Base-by-base conservation (phyloP, 805 yeast genomes). In the Vanderwaltozyma polyspora region DNA sequence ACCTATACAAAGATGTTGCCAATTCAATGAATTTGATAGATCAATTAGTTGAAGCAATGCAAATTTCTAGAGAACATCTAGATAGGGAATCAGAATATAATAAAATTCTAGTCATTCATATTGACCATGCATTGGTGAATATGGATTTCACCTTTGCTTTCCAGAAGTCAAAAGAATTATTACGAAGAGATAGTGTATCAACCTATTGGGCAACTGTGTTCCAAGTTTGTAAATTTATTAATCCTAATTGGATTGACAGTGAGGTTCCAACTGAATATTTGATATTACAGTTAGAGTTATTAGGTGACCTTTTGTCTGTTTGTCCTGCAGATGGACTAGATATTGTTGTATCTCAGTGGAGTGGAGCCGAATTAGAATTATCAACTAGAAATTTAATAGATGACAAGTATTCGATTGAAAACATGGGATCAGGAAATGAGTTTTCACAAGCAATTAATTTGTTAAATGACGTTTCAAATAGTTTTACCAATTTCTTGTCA, bases 181-280 rank as follows among this genome's bases (percentile, higher is more conserved):
- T 72, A 8, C 58, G 62, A 18, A 31, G 48, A 19, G 14, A 31
- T 27, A 19, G 17, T 2, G 11, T 13, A 13, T 13, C 14, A 2
- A 59, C 59, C 13, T 57, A 64, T 31, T 85, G 95, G 94, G 64
- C 76, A 18, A 73, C 82, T 1, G 73, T 79, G 40, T 79, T 76
- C 46, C 94, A 83, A 45, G 76, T 79, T 3, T 81, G 82, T 3
- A 79, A 80, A 54, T 69, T 52, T 52, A 48, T 57, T 22, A 64
- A 72, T 14, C 70, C 73, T 6, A 55, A 55, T 17, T 64, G 73
- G 73, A 45, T 46, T 4, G 62, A 60, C 19, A 44, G 59, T 19
- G 62, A 56, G 28, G 52, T 52, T 2, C 67, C 69, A 9, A 49
- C 56, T 5, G 52, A 50, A 12, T 46, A 66, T 8, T 38, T 77